These are phyloP conservation scores for Camellia sinensis DNA, from an alignment of 148 eudicot species.

Conservation along the genomic window DNA sequence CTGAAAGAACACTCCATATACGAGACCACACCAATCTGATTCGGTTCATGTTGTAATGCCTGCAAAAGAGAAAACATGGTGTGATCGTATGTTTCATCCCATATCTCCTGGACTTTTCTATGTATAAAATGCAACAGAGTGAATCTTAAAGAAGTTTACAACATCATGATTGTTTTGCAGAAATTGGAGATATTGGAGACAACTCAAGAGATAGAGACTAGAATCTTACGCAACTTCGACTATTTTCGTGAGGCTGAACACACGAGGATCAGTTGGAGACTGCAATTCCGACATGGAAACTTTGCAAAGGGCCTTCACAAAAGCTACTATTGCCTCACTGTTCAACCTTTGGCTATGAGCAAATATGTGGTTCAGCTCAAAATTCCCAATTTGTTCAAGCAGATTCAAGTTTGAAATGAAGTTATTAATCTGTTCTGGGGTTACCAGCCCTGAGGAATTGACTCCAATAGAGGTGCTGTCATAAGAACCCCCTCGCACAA, in stretches of 20 bases:
- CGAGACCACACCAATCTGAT: constrained; percentile 99
- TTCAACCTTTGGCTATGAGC: constrained; percentile 99
- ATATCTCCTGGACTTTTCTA: not conserved
- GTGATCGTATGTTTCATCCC: constrained; percentile 12
- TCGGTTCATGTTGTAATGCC: constrained; percentile 98
- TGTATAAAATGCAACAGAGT: not conserved
- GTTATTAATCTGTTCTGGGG: constrained; percentile 88
- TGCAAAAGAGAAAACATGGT: constrained; percentile 46
- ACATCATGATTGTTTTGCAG: not conserved
- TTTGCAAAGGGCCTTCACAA: constrained; percentile 93
- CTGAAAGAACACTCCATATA: constrained; percentile 98
- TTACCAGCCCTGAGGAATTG: constrained; percentile 67
- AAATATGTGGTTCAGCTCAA: constrained; percentile 93
- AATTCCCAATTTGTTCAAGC: constrained; percentile 97
- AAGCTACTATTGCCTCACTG: constrained; percentile 98
- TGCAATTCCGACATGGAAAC: constrained; percentile 97
- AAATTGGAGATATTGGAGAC: not conserved
- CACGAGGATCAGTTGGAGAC: constrained; percentile 99
- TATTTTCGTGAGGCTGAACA: constrained; percentile 94
- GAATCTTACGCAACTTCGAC: constrained; percentile 99
- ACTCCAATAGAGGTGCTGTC: constrained; percentile 77
- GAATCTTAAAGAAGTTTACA: constrained; percentile 7
- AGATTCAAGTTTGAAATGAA: constrained; percentile 91
- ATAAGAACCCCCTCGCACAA: constrained; percentile 97
- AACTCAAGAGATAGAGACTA: constrained; percentile 20